Percentiles rank a stretch among this genome's conserved stretches.
Evolutionary conservation across 176 grass and related monocot species (phyloP).

Genomic region (Bolboschoenus planiculmis): DNA sequence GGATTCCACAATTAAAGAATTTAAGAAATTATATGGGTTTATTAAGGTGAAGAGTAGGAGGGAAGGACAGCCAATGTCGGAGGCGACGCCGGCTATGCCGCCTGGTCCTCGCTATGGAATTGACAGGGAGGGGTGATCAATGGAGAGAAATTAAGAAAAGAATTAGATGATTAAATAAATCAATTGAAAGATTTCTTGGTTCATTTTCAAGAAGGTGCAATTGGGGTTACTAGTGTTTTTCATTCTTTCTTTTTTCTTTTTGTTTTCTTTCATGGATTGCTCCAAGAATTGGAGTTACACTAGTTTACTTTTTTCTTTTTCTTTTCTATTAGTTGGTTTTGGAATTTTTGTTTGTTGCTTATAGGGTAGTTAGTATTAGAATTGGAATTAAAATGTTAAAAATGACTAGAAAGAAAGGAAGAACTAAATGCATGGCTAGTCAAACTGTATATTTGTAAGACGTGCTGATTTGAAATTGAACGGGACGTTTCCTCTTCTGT

Average conservation of each 20-base stretch:
- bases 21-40: constrained; percentile 85
- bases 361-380: constrained; percentile 4
- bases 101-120: constrained; percentile 11
- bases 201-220: constrained; percentile 10
- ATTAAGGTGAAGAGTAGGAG: constrained; percentile 81
- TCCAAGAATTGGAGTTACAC: constrained; percentile 3
- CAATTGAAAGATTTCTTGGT: not conserved
- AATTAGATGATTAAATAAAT: constrained; percentile 6
- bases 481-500: not conserved
- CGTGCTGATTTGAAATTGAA: not conserved
- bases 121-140: constrained; percentile 47
- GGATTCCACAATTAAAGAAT: constrained; percentile 59
- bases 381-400: not conserved
- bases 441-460: constrained; percentile 5
- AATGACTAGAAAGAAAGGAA: not conserved
- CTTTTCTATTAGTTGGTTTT: not conserved
- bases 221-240: not conserved
- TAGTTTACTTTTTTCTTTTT: not conserved
- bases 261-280: not conserved
- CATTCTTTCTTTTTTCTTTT: not conserved
- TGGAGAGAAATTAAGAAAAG: not conserved
- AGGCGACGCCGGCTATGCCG: constrained; percentile 37
- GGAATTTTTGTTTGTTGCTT: not conserved
- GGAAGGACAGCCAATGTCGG: constrained; percentile 46
- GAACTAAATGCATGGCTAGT: not conserved